Evolutionary conservation across 2,329 filamentous ascomycete genomes (phyloP).

Genomic region (Raffaelea arxii): DNA sequence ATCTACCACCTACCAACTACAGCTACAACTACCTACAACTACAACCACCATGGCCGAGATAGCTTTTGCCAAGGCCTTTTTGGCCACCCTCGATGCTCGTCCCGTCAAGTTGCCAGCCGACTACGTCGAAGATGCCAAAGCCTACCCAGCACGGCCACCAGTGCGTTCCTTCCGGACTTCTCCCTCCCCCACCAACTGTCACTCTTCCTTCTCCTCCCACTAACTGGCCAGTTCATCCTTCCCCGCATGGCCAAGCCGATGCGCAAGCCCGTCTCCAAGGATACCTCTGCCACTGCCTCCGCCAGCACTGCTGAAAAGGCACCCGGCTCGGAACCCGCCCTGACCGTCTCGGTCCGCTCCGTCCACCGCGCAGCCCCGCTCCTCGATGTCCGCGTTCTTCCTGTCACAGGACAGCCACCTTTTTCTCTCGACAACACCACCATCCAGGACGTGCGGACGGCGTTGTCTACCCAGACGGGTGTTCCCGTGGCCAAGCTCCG

Average conservation of each 20-base stretch:
- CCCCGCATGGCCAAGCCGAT: conserved; percentile 55
- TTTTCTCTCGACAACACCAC: conserved; percentile 56
- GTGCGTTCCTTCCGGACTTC: conserved; percentile 39
- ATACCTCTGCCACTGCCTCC: conserved; percentile 17
- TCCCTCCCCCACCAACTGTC: not conserved
- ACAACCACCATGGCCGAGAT: conserved; percentile 62
- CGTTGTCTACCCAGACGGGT: conserved; percentile 52
- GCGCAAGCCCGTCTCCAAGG: conserved; percentile 31
- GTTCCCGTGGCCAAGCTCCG: conserved; percentile 72
- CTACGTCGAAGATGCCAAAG: conserved; percentile 78
- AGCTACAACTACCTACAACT: not conserved
- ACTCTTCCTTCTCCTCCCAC: not conserved
- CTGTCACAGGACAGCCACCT: conserved; percentile 29
- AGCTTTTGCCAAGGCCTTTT: conserved; percentile 74
- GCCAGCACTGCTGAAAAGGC: conserved; percentile 31
- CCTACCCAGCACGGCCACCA: conserved; percentile 64
- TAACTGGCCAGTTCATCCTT: conserved; percentile 53
- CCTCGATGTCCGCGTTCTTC: conserved; percentile 59
- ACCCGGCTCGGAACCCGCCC: conserved; percentile 42
- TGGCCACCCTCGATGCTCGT: conserved; percentile 67
- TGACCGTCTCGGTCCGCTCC: conserved; percentile 60
- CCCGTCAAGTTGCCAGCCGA: conserved; percentile 77
- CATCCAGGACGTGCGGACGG: conserved; percentile 67
- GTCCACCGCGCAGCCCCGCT: conserved; percentile 53
- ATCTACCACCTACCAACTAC: not conserved